Evolutionary conservation across 495 filamentous ascomycete species (phyloP), one percentile per base, ranked within the genome.

Genomic region (Hyaloscypha finlandica): DNA sequence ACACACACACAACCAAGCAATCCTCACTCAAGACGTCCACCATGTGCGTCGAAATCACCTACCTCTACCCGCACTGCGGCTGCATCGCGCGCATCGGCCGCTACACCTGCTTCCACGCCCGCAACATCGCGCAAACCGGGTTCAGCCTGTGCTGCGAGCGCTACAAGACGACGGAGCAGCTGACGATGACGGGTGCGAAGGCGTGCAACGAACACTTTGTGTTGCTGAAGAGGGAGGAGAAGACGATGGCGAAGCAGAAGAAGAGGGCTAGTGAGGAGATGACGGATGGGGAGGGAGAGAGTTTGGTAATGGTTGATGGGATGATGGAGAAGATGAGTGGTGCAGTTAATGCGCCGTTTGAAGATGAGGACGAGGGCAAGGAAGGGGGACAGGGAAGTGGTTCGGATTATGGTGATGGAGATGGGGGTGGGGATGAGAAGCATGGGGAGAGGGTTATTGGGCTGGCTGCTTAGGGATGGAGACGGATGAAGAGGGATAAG

Each of bases 31-130:
- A 25, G 25, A 25, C 25, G 25, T 25, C 25, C 25, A 56, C 8
- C 53, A 56, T 56, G 53, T 56, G 53, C 8, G 9, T 29, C 53
- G 53, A 56, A 56, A 56, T 56, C 53, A 25, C 20, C 6, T 56
- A 56, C 53, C 3, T 56, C n/a, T 56, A 32, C 22, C 53, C 30
- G 6, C 22, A 29, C 53, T 56, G 53, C 20, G 22, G 30, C 53
- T 56, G 53, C 53, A 32, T 29, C 20, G 8, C 22, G n/a, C 53
- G 53, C 53, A 25, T 25, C 53, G 53, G 53, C 53, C 16, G 6
- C 20, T 56, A 56, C 53, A 30, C 53, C 53, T 56, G 53, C 53
- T 56, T 11, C 42, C 9, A 14, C 42, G 42, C 42, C 2, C 16
- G 8, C 11, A 6, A 48, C 11, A 48, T 48, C 9, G 9, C 42